These are phyloP conservation scores for Geum urbanum DNA, from an alignment of 306 rosid species.

Conservation along the genomic window DNA sequence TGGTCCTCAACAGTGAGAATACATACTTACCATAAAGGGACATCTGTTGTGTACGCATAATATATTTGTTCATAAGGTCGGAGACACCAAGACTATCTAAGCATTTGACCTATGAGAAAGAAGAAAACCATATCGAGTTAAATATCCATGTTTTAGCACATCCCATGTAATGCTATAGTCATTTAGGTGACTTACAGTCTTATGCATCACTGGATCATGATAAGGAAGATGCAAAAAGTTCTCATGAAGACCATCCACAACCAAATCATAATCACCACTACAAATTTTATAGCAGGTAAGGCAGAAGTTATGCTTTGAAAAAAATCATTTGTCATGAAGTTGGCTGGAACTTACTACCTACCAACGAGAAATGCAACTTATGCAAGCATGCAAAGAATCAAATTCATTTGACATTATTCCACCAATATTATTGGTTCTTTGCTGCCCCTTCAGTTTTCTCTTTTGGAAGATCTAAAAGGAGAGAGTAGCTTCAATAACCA, in stretches of 20 bases:
- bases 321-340: background rate
- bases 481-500: conserved; percentile 21
- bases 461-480: conserved; percentile 65
- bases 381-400: conserved; percentile 66
- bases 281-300: conserved; percentile 31
- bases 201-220: conserved; percentile 92
- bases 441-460: conserved; percentile 55
- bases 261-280: conserved; percentile 87
- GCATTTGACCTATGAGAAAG: conserved; percentile 72
- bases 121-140: conserved; percentile 32
- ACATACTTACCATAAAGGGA: conserved; percentile 57
- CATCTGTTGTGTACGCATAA: conserved; percentile 68
- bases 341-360: conserved; percentile 36
- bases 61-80: conserved; percentile 66
- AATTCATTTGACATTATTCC: conserved; percentile 46
- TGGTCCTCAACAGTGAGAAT: background rate
- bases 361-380: conserved; percentile 71
- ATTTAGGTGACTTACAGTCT: conserved; percentile 62
- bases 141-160: conserved; percentile 22
- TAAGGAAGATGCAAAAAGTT: conserved; percentile 78
- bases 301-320: conserved; percentile 3
- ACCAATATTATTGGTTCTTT: conserved; percentile 37
- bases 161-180: conserved; percentile 16
- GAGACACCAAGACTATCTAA: conserved; percentile 63
- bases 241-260: conserved; percentile 91